Conservation (phyloP, 1,284 basidiomycete species). For the Xerocomus cyaneibrunnescens region DNA sequence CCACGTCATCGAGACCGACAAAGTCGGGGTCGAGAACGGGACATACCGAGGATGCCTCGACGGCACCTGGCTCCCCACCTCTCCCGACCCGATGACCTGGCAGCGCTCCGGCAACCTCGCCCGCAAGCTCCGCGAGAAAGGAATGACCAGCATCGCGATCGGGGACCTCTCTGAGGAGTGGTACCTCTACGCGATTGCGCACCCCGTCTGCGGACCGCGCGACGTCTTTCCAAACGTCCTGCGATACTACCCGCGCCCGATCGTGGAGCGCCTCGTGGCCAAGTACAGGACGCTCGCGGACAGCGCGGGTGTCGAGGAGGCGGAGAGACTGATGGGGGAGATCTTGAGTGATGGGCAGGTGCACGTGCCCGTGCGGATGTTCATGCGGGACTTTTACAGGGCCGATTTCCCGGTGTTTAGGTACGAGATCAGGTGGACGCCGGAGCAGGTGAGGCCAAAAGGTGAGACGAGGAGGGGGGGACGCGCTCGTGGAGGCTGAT, state of each 20-base stretch:
- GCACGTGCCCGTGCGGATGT: constrained; percentile 62
- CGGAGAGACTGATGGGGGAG: constrained; percentile 46
- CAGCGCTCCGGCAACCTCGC: constrained; percentile 64
- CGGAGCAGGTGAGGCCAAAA: constrained; percentile 52
- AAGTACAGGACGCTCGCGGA: constrained; percentile 43
- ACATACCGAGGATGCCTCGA: constrained; percentile 71
- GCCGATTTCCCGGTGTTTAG: constrained; percentile 61
- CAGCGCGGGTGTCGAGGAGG: constrained; percentile 46
- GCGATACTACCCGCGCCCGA: constrained; percentile 56
- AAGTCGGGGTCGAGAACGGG: constrained; percentile 48
- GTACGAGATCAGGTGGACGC: constrained; percentile 69
- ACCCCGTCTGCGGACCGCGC: constrained; percentile 46
- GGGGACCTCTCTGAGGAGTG: constrained; percentile 76
- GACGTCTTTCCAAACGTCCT: constrained; percentile 63
- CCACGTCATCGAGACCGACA: constrained; percentile 55
- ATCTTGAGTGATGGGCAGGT: constrained; percentile 70
- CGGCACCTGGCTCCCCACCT: constrained; percentile 50
- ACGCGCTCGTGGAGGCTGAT: neutral
- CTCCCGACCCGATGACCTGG: constrained; percentile 59
- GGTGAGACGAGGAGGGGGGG: constrained; percentile 40
- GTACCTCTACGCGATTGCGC: constrained; percentile 71
- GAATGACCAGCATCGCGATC: constrained; percentile 58
- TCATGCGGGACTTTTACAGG: constrained; percentile 54
- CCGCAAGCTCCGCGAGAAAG: constrained; percentile 50
- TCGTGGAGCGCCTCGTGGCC: constrained; percentile 48